Conservation (phyloP, 2,329 filamentous ascomycete genomes). For the Chaetomium olivaceum region DNA sequence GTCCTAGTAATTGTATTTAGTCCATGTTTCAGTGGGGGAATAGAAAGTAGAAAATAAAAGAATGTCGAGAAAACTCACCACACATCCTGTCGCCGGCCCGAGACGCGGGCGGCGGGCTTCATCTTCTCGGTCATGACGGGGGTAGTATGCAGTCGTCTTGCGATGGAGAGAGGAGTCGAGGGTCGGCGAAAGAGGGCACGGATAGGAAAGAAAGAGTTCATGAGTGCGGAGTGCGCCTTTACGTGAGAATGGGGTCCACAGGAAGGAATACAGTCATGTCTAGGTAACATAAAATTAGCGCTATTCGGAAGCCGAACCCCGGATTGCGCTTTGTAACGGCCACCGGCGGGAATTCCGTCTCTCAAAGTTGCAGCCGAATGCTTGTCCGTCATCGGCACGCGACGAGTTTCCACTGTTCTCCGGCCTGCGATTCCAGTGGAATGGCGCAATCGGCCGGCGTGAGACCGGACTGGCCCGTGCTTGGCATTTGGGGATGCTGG, state of each 20-base stretch:
- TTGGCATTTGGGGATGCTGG: background rate
- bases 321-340: constrained; percentile 15
- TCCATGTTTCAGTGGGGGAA: background rate
- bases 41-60: background rate
- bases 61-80: constrained; percentile 24
- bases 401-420: background rate
- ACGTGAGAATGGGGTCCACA: background rate
- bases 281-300: background rate
- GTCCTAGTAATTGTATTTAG: constrained; percentile 46
- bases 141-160: constrained; percentile 12
- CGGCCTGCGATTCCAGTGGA: background rate
- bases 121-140: constrained; percentile 33
- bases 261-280: background rate
- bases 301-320: background rate
- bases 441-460: constrained; percentile 1
- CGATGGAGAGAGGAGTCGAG: constrained; percentile 2
- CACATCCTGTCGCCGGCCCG: constrained; percentile 33
- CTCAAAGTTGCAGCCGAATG: background rate
- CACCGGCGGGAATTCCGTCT: constrained; percentile 5
- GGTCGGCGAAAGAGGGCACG: constrained; percentile 18
- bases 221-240: constrained; percentile 12
- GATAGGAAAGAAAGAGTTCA: constrained; percentile 14
- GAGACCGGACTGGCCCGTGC: constrained; percentile 5
- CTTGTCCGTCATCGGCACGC: constrained; percentile 25
- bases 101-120: constrained; percentile 34